Conservation (phyloP, 345 rosid species). For the Gossypium rotundifolium region DNA sequence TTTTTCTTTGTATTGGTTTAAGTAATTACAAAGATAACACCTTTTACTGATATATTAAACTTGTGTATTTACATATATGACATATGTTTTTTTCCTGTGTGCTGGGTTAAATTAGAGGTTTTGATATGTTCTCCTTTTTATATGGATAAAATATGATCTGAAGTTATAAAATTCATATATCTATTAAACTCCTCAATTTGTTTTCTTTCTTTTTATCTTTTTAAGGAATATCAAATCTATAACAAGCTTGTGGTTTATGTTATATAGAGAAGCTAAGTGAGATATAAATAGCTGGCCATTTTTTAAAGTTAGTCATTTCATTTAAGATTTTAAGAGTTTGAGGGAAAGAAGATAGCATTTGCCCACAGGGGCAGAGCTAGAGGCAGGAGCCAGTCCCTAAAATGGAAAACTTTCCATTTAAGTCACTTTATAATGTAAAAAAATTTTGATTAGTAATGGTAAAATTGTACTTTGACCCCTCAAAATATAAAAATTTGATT, state of each 20-base stretch:
- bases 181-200: not conserved
- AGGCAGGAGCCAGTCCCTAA: too few species aligned
- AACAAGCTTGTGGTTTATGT: slow-evolving; percentile 3
- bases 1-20: slow-evolving; percentile 3
- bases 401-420: too few species aligned
- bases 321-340: not conserved
- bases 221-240: slow-evolving; percentile 17
- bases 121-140: not conserved
- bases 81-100: not conserved
- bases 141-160: too few species aligned
- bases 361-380: not conserved
- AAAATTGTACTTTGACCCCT: too few species aligned
- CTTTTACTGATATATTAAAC: not conserved
- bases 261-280: not conserved
- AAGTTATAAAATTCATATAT: not conserved
- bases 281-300: not conserved
- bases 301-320: not conserved
- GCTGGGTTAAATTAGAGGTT: not conserved
- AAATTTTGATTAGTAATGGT: too few species aligned
- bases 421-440: too few species aligned
- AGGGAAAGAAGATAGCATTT: slow-evolving; percentile 19
- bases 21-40: not conserved
- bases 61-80: not conserved
- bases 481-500: too few species aligned
- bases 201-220: not conserved